Percentiles rank a stretch among this genome's conserved stretches.
phyloP scores from a whole-genome alignment of 2,329 filamentous ascomycete genomes.

The Fusarium redolens region DNA sequence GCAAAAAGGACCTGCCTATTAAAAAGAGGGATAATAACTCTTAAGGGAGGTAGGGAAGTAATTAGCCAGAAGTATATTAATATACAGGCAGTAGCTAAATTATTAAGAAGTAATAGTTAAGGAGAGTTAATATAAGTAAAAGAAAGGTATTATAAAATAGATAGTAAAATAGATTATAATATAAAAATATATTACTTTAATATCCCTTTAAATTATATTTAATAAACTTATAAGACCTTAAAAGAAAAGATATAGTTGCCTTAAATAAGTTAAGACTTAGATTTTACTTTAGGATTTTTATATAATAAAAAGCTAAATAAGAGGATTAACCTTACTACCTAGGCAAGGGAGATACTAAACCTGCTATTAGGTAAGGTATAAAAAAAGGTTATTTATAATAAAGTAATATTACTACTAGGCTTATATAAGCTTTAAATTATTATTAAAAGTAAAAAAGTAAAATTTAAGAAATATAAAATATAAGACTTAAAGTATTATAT shows the following conservation, averaged over 20 bases:
- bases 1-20: no score
- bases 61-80: no score
- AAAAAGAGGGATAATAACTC: no score
- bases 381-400: conserved; percentile 8
- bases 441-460: not conserved
- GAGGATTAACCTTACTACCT: conserved; percentile 2
- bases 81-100: no score
- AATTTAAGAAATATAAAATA: no score
- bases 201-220: conserved; percentile 29
- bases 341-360: not conserved
- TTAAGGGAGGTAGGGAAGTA: no score
- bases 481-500: no score
- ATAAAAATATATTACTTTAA: conserved; percentile 19
- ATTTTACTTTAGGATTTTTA: not conserved
- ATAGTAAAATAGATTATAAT: no score
- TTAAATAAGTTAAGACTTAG: not conserved
- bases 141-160: no score
- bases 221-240: conserved; percentile 7
- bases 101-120: no score
- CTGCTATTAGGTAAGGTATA: not conserved
- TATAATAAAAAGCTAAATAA: conserved; percentile 15
- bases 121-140: no score
- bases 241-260: conserved; percentile 12
- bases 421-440: conserved; percentile 2
- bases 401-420: not conserved